These are phyloP conservation scores for Prasinococcaceae sp. DNA, from an alignment of 139 green algal genomes.

Conservation along the genomic window DNA sequence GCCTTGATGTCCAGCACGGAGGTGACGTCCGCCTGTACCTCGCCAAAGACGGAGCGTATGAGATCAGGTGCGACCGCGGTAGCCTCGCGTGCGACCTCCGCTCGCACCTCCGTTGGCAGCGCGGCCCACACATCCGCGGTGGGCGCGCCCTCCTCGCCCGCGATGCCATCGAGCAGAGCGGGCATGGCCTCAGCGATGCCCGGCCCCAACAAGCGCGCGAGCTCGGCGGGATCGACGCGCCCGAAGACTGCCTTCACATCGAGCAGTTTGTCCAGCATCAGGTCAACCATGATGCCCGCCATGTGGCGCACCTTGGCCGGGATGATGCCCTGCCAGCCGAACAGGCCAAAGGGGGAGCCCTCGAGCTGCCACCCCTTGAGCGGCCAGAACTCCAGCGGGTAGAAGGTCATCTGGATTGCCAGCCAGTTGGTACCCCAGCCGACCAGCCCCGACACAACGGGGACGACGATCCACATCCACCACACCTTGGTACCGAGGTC, in stretches of 20 bases:
- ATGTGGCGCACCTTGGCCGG: constrained; percentile 26
- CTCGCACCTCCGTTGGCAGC: not conserved
- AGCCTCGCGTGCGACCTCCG: too few relatives aligned
- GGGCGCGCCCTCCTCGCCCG: too few relatives aligned
- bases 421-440: constrained; percentile 29
- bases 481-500: too few relatives aligned
- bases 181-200: not conserved
- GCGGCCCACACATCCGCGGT: constrained; percentile 5
- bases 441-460: constrained; percentile 19
- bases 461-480: constrained; percentile 25
- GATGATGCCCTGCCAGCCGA: constrained; percentile 33
- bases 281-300: constrained; percentile 16
- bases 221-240: constrained; percentile 15
- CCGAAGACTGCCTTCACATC: constrained; percentile 24
- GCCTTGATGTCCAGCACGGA: too few relatives aligned
- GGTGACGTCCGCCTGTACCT: too few relatives aligned
- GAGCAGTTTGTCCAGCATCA: constrained; percentile 25
- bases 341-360: constrained; percentile 23
- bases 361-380: constrained; percentile 22
- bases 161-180: too few relatives aligned
- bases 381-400: constrained; percentile 23
- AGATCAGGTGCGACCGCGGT: too few relatives aligned
- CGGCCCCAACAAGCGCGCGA: constrained; percentile 6
- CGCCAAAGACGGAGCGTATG: too few relatives aligned
- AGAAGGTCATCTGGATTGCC: constrained; percentile 30